A percentile compares a stretch with the other conserved stretches of the same genome.
Evolutionary conservation across 2,329 filamentous ascomycete genomes (phyloP).

Genomic region (Exophiala sp.): DNA sequence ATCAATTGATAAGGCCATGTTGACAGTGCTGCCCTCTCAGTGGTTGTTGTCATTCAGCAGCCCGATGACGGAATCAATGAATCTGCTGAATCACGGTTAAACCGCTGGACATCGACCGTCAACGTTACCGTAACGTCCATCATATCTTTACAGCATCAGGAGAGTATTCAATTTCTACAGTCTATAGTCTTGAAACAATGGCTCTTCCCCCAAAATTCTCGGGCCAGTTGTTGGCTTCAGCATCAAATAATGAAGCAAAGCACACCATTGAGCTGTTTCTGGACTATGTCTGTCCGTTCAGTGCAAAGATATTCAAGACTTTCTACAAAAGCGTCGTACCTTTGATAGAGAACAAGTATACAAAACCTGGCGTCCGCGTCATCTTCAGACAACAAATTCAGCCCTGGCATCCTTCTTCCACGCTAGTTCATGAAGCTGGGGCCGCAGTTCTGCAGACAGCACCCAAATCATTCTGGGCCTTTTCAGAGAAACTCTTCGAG

Average conservation of each 20-base stretch:
- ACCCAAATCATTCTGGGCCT: slow-evolving; percentile 74
- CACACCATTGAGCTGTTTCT: slow-evolving; percentile 63
- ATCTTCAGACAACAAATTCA: slow-evolving; percentile 91
- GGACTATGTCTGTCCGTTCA: slow-evolving; percentile 86
- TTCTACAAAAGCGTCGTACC: slow-evolving; percentile 66
- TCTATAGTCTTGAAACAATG: slow-evolving; percentile 39
- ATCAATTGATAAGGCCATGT: too few species aligned
- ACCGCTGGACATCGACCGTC: too few species aligned
- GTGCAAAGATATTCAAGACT: slow-evolving; percentile 71
- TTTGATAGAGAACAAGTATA: slow-evolving; percentile 59
- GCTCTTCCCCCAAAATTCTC: slow-evolving; percentile 58
- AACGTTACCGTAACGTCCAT: too few species aligned
- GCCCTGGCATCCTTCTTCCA: slow-evolving; percentile 89
- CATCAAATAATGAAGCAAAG: slow-evolving; percentile 41
- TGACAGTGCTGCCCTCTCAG: too few species aligned
- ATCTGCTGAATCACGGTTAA: slow-evolving; percentile 7
- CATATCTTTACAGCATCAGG: too few species aligned
- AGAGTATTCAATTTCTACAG: too few species aligned
- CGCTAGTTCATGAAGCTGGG: slow-evolving; percentile 68
- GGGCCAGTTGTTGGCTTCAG: slow-evolving; percentile 47
- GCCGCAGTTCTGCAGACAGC: slow-evolving; percentile 71
- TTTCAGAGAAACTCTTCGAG: slow-evolving; percentile 65
- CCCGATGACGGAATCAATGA: slow-evolving; percentile 12
- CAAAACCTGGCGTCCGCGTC: slow-evolving; percentile 57
- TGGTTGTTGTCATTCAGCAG: too few species aligned